These are phyloP conservation scores for Rhynchosporium graminicola DNA, from an alignment of 2,329 filamentous ascomycete genomes.

Conservation along the genomic window DNA sequence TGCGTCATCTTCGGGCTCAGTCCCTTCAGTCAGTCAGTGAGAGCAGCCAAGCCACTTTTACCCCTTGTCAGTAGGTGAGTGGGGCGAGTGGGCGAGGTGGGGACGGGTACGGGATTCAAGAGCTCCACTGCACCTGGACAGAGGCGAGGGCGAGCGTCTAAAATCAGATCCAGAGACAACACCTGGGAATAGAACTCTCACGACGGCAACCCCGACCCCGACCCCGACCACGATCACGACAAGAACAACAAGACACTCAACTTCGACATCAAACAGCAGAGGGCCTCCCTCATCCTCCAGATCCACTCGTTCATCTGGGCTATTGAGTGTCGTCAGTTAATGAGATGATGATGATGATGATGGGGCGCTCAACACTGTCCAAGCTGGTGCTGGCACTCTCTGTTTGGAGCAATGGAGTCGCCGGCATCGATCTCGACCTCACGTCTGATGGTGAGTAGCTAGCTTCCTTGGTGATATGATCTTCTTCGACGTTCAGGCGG, in stretches of 20 bases:
- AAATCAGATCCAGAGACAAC: neutral
- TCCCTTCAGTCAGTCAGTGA: neutral
- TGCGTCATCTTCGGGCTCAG: conserved; percentile 5
- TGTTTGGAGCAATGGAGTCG: conserved; percentile 12
- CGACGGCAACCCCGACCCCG: neutral
- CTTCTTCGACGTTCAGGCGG: no score
- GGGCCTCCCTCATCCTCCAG: neutral
- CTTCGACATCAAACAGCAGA: neutral
- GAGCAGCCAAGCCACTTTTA: neutral
- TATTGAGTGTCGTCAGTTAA: conserved; percentile 10
- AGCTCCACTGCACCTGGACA: neutral
- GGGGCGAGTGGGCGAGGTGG: neutral
- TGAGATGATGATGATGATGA: conserved; percentile 10
- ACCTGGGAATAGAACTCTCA: neutral
- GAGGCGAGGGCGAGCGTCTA: neutral
- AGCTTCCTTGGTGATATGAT: neutral
- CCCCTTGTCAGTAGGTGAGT: neutral
- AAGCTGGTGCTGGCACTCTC: conserved; percentile 17
- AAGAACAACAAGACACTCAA: neutral
- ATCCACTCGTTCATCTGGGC: conserved; percentile 16
- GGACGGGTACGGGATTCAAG: neutral
- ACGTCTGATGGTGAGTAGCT: conserved; percentile 12
- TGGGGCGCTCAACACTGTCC: conserved; percentile 7
- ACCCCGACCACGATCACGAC: neutral
- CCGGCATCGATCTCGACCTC: conserved; percentile 17